A percentile compares a stretch with the other conserved stretches of the same genome.
Evolutionary conservation across 768 basidiomycete genomes (phyloP).

Genomic region (Pleurotus pulmonarius): DNA sequence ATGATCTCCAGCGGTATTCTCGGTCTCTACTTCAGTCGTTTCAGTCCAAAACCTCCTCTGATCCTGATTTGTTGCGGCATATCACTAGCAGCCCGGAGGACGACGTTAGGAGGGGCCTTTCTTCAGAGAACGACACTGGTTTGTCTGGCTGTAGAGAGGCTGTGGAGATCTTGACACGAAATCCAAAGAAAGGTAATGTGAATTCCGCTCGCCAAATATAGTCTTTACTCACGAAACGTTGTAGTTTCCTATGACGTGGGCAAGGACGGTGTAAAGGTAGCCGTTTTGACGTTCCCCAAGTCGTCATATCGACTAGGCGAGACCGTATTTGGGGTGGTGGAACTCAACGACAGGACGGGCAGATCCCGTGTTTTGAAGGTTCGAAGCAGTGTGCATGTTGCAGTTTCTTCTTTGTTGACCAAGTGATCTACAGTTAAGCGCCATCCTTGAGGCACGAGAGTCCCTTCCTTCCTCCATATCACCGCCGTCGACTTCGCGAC

Average conservation of each 20-base stretch:
- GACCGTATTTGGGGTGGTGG: conserved; percentile 84
- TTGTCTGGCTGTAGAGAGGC: conserved; percentile 72
- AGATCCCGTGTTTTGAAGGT: conserved; percentile 83
- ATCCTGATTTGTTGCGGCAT: conserved; percentile 11
- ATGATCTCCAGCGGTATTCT: conserved; percentile 53
- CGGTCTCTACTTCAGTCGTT: conserved; percentile 45
- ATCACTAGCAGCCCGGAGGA: conserved; percentile 15
- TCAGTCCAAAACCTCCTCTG: conserved; percentile 23
- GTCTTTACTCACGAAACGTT: conserved; percentile 1
- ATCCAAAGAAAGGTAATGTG: conserved; percentile 75
- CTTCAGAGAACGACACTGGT: conserved; percentile 35
- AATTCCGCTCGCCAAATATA: conserved; percentile 15
- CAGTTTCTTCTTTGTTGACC: not conserved
- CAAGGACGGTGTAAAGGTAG: conserved; percentile 88
- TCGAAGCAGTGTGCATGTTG: conserved; percentile 15
- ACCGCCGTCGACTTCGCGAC: conserved; percentile 39
- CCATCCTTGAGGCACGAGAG: conserved; percentile 88
- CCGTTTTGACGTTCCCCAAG: conserved; percentile 89
- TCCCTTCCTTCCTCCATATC: conserved; percentile 62
- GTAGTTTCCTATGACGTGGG: conserved; percentile 92
- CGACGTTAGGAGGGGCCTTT: conserved; percentile 25
- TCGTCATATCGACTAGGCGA: conserved; percentile 90
- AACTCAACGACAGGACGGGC: conserved; percentile 72
- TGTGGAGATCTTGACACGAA: conserved; percentile 86
- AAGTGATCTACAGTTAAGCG: conserved; percentile 60